phyloP scores from a whole-genome alignment of 2,329 filamentous ascomycete species.

The Diaporthe sp. region DNA sequence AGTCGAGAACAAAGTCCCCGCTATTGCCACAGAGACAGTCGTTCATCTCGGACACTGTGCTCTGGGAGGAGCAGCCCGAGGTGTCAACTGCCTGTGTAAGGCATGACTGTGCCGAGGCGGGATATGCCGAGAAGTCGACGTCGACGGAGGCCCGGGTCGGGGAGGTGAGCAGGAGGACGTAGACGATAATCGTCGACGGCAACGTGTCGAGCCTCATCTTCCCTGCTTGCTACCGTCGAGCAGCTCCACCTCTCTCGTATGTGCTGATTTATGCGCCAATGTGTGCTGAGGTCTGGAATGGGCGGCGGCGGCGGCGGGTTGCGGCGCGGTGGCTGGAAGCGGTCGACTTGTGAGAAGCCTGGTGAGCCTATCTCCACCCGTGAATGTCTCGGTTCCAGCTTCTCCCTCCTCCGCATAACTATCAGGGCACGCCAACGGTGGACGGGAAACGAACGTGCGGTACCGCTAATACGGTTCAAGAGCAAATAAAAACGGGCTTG shows the following conservation, averaged over 20 bases:
- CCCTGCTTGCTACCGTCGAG: not conserved
- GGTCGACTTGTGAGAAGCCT: slow-evolving; percentile 10
- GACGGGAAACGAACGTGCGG: slow-evolving; percentile 8
- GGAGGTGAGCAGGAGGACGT: slow-evolving; percentile 16
- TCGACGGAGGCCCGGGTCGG: slow-evolving; percentile 6
- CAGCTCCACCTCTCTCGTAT: slow-evolving; percentile 21
- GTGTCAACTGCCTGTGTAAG: slow-evolving; percentile 56
- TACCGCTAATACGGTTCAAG: slow-evolving; percentile 24
- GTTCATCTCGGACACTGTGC: slow-evolving; percentile 58
- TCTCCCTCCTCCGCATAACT: slow-evolving; percentile 19
- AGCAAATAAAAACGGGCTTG: slow-evolving; percentile 23
- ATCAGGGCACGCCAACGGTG: not conserved
- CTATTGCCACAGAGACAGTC: slow-evolving; percentile 64
- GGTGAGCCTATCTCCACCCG: slow-evolving; percentile 19
- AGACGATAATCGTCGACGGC: slow-evolving; percentile 9
- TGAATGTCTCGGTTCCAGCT: slow-evolving; percentile 11
- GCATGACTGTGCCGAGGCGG: slow-evolving; percentile 58
- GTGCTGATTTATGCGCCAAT: not conserved
- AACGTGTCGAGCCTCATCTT: slow-evolving; percentile 34
- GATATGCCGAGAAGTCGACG: slow-evolving; percentile 60
- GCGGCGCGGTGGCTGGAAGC: not conserved
- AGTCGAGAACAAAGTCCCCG: slow-evolving; percentile 62
- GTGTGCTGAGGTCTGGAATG: not conserved
- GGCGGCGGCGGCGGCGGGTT: not conserved
- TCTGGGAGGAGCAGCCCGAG: slow-evolving; percentile 58